Evolutionary conservation across 352 stramenopile species (phyloP).

Genomic region (Stramenopiles sp.): DNA sequence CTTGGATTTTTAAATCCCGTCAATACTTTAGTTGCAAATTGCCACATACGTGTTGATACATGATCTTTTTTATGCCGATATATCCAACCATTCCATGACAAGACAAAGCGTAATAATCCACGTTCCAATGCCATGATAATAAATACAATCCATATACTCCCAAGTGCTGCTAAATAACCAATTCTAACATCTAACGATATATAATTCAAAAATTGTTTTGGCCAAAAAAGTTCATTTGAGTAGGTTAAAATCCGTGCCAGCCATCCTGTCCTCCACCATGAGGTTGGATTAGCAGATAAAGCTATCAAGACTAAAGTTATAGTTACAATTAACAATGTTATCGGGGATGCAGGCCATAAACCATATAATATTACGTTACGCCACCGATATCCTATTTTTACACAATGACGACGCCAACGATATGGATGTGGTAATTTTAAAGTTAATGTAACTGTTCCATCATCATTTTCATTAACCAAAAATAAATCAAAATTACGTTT

Average conservation of each 20-base stretch:
- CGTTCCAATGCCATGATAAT: conserved; percentile 56
- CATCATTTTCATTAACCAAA: not conserved
- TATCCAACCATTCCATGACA: conserved; percentile 62
- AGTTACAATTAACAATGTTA: not conserved
- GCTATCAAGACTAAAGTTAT: not conserved
- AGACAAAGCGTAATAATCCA: conserved; percentile 43
- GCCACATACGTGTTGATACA: conserved; percentile 39
- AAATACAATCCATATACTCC: conserved; percentile 46
- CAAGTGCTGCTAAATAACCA: conserved; percentile 52
- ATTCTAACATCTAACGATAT: conserved; percentile 46
- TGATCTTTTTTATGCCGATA: conserved; percentile 42
- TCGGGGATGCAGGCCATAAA: not conserved
- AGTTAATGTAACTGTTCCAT: not conserved
- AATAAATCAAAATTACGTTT: not conserved
- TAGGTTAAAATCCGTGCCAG: conserved; percentile 50
- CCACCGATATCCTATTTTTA: not conserved
- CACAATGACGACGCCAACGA: not conserved
- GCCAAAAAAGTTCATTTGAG: conserved; percentile 46
- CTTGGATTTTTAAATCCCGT: conserved; percentile 40
- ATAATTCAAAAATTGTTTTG: conserved; percentile 28
- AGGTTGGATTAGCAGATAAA: conserved; percentile 14
- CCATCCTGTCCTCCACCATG: conserved; percentile 49
- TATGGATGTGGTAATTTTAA: not conserved
- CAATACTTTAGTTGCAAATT: conserved; percentile 35
- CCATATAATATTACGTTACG: not conserved